Conservation (phyloP, 768 basidiomycete species). For the Gloeostereum incarnatum region DNA sequence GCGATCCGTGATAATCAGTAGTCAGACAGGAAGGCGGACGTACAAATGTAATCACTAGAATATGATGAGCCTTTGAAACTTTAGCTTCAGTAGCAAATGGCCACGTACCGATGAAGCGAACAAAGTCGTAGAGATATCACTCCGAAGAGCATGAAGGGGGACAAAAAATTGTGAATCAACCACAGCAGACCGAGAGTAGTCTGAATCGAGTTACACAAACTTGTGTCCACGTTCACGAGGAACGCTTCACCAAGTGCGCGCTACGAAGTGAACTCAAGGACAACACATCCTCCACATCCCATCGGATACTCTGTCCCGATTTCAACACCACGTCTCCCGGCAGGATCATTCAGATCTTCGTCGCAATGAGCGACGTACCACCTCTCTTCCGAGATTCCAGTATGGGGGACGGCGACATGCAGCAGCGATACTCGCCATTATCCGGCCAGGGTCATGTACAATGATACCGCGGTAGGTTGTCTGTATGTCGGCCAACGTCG, state of each 20-base stretch:
- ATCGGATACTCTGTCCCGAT: neutral
- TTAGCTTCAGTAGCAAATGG: too few relatives aligned
- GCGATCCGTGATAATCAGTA: too few relatives aligned
- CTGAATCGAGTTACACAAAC: slow-evolving; percentile 58
- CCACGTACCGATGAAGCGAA: too few relatives aligned
- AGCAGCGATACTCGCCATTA: neutral
- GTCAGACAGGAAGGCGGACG: too few relatives aligned
- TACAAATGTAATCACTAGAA: too few relatives aligned
- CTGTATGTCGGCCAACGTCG: too few relatives aligned
- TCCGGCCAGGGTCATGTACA: neutral
- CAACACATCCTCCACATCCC: slow-evolving; percentile 5
- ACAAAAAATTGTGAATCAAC: slow-evolving; percentile 20
- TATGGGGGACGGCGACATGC: neutral
- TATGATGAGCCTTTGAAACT: too few relatives aligned
- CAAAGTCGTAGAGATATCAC: neutral
- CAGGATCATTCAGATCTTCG: neutral
- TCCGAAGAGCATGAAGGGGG: slow-evolving; percentile 8
- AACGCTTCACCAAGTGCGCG: slow-evolving; percentile 22
- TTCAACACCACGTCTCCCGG: neutral
- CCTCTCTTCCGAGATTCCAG: neutral
- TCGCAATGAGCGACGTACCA: neutral
- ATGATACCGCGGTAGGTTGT: neutral
- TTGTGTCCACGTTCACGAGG: slow-evolving; percentile 7
- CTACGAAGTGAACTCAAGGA: slow-evolving; percentile 68
- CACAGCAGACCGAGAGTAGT: slow-evolving; percentile 58